Conservation (phyloP, 139 green algal species). For the Nannochloris sp. region DNA sequence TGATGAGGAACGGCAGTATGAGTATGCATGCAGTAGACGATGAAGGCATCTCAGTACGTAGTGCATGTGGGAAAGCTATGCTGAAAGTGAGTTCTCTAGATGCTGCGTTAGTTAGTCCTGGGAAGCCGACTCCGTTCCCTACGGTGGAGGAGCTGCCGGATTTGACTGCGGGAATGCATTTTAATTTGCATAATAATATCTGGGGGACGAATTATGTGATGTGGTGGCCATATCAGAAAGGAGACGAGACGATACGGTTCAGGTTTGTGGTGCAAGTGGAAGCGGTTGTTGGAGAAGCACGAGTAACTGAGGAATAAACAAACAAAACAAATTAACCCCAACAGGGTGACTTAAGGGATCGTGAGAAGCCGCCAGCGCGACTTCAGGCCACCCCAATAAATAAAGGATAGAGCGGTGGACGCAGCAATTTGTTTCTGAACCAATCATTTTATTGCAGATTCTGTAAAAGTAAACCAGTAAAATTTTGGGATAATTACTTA, state of each 20-base stretch:
- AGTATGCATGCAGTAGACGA: conserved; percentile 39
- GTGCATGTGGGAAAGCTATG: background rate
- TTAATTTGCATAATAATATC: conserved; percentile 39
- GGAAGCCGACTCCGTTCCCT: conserved; percentile 32
- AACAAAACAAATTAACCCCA: too few species aligned
- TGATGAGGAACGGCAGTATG: conserved; percentile 51
- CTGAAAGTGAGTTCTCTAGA: conserved; percentile 38
- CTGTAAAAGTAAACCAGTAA: too few species aligned
- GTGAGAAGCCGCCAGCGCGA: too few species aligned
- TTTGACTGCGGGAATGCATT: conserved; percentile 35
- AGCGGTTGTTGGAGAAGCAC: background rate
- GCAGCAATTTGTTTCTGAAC: too few species aligned
- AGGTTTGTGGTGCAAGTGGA: conserved; percentile 34
- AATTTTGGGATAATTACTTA: too few species aligned
- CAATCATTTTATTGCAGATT: too few species aligned
- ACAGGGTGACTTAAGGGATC: too few species aligned
- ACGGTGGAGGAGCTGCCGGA: conserved; percentile 18
- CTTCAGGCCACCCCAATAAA: too few species aligned
- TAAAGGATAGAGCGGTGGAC: too few species aligned
- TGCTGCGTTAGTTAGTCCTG: conserved; percentile 35
- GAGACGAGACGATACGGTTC: conserved; percentile 39
- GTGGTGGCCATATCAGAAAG: conserved; percentile 31
- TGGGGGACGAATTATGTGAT: conserved; percentile 45
- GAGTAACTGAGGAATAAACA: background rate
- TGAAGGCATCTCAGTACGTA: conserved; percentile 30